Percentiles rank a stretch among this genome's conserved stretches.
These are phyloP conservation scores for Myrica gale DNA, from an alignment of 306 rosid species.

Conservation along the genomic window DNA sequence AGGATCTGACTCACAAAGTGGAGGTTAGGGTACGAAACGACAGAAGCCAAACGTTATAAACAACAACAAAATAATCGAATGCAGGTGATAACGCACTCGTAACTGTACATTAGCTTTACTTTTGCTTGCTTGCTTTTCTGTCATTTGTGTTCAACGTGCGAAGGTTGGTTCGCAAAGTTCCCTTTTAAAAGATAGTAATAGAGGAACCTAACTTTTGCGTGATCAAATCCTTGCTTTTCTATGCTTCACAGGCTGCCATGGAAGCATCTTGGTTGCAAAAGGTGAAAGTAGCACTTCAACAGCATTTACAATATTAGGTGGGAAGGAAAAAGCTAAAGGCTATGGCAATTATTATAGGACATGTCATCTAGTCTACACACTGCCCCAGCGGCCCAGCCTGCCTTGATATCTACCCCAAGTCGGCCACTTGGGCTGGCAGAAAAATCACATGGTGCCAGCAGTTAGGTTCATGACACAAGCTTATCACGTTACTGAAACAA, in stretches of 20 bases:
- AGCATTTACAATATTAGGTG: too few species aligned
- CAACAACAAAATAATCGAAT: background rate
- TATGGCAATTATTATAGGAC: too few species aligned
- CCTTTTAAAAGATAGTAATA: background rate
- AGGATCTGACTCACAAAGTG: too few species aligned
- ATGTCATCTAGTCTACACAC: too few species aligned
- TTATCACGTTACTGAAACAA: slow-evolving; percentile 20
- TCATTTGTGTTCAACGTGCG: background rate
- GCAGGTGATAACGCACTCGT: background rate
- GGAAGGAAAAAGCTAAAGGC: too few species aligned
- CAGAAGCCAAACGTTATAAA: background rate
- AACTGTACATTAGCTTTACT: background rate
- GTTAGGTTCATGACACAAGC: slow-evolving; percentile 20
- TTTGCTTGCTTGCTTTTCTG: background rate
- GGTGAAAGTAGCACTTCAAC: too few species aligned
- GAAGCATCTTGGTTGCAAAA: too few species aligned
- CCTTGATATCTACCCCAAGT: slow-evolving; percentile 25
- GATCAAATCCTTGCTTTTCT: background rate
- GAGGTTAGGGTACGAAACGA: too few species aligned
- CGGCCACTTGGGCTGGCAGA: slow-evolving; percentile 20
- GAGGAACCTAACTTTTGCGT: slow-evolving; percentile 7
- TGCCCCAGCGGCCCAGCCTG: too few species aligned
- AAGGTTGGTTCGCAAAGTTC: background rate
- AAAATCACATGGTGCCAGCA: slow-evolving; percentile 28
- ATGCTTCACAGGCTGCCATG: too few species aligned